Evolutionary conservation across 306 rosid species (phyloP).

Genomic region (Corylus heterophylla): DNA sequence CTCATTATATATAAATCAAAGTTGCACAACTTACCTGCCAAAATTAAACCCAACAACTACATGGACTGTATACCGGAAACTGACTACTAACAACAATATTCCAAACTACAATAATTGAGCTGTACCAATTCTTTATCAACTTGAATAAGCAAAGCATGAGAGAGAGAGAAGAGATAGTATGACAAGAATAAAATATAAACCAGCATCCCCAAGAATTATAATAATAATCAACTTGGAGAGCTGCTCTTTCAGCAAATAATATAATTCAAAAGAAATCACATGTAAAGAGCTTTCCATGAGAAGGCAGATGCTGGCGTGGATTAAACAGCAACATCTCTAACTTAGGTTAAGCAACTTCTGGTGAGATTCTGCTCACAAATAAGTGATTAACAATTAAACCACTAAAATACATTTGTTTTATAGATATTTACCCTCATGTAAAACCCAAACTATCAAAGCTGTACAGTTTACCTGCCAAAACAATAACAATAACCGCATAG

Average conservation of each 20-base stretch:
- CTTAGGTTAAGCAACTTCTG: background rate
- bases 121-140: no score
- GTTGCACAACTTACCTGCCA: no score
- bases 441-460: background rate
- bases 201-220: no score
- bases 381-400: background rate
- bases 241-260: background rate
- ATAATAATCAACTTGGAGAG: background rate
- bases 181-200: no score
- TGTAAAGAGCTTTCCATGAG: background rate
- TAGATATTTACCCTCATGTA: background rate
- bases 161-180: no score
- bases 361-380: background rate
- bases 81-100: no score
- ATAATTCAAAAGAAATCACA: background rate
- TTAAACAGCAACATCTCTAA: background rate
- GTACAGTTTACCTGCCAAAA: background rate
- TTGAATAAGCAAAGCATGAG: no score
- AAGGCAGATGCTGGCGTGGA: no score
- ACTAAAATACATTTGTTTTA: background rate
- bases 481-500: background rate
- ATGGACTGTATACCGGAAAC: no score
- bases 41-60: no score
- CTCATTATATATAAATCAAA: no score
- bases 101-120: no score